Evolutionary conservation across 2,329 filamentous ascomycete genomes (phyloP).

Genomic region (Cladosporium sp.): DNA sequence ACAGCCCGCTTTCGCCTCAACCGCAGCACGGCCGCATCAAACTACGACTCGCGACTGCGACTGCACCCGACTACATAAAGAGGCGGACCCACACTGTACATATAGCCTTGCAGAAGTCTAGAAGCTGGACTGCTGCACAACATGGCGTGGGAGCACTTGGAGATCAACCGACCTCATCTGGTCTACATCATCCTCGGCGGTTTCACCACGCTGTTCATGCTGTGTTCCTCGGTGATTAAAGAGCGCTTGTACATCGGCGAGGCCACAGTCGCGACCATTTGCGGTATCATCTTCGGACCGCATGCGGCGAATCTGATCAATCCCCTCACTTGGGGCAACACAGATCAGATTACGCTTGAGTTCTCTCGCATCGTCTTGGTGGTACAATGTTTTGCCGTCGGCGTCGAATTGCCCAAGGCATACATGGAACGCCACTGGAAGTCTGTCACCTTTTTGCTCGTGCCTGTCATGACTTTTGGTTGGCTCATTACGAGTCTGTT

Average conservation of each 20-base stretch:
- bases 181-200: slow-evolving; percentile 97
- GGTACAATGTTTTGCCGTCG: slow-evolving; percentile 87
- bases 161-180: slow-evolving; percentile 90
- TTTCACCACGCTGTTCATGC: slow-evolving; percentile 97
- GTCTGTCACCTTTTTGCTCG: slow-evolving; percentile 77
- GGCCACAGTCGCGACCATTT: slow-evolving; percentile 85
- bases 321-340: slow-evolving; percentile 69
- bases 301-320: slow-evolving; percentile 76
- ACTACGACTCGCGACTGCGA: slow-evolving; percentile 13
- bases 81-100: slow-evolving; percentile 6
- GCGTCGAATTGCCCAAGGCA: slow-evolving; percentile 80
- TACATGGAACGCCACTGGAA: slow-evolving; percentile 99
- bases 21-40: slow-evolving; percentile 14
- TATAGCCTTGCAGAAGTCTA: not conserved
- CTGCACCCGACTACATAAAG: slow-evolving; percentile 12
- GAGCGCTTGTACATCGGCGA: slow-evolving; percentile 98
- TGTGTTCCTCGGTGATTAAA: slow-evolving; percentile 96
- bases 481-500: slow-evolving; percentile 91
- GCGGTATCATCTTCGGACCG: slow-evolving; percentile 83
- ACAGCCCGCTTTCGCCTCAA: slow-evolving; percentile 5
- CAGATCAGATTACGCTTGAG: slow-evolving; percentile 80
- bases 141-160: slow-evolving; percentile 76
- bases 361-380: slow-evolving; percentile 85
- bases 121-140: not conserved
- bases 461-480: slow-evolving; percentile 96